Percentiles rank a stretch among this genome's conserved stretches.
Evolutionary conservation across 306 rosid species (phyloP).

Genomic region (Corylus heterophylla): DNA sequence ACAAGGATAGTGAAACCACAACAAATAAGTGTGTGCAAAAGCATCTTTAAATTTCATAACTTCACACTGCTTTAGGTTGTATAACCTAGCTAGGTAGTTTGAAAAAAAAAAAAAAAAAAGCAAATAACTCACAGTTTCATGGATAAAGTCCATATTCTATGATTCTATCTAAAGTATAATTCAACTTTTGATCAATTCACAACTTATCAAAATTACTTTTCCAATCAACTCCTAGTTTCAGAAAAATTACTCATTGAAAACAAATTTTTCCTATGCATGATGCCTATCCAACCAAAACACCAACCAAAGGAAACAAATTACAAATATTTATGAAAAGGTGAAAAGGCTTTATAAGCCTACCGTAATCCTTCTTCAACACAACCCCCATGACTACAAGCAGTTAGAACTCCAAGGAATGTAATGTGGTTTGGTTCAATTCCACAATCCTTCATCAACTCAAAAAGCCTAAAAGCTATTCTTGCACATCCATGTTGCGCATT

Average conservation of each 20-base stretch:
- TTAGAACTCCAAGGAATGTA: constrained; percentile 54
- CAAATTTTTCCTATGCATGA: background rate
- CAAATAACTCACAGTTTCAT: background rate
- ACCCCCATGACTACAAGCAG: constrained; percentile 70
- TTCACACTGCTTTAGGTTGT: too few species aligned
- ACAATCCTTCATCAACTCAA: constrained; percentile 44
- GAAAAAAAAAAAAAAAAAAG: background rate
- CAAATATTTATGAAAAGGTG: background rate
- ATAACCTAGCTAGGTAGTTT: too few species aligned
- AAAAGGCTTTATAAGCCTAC: constrained; percentile 3
- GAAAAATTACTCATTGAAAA: background rate
- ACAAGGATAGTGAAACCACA: background rate
- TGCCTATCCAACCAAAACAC: background rate
- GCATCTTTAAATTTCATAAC: background rate
- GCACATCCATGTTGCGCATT: constrained; percentile 60
- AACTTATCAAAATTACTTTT: background rate
- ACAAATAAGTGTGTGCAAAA: too few species aligned
- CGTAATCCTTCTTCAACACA: constrained; percentile 51
- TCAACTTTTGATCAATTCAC: background rate
- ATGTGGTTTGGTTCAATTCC: constrained; percentile 49
- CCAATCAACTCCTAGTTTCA: background rate
- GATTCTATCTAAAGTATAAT: background rate
- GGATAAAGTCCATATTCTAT: background rate
- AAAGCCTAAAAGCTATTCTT: constrained; percentile 43
- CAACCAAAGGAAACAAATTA: background rate